Evolutionary conservation across 148 eudicot species (phyloP).

Genomic region (Vaccinium darrowii): DNA sequence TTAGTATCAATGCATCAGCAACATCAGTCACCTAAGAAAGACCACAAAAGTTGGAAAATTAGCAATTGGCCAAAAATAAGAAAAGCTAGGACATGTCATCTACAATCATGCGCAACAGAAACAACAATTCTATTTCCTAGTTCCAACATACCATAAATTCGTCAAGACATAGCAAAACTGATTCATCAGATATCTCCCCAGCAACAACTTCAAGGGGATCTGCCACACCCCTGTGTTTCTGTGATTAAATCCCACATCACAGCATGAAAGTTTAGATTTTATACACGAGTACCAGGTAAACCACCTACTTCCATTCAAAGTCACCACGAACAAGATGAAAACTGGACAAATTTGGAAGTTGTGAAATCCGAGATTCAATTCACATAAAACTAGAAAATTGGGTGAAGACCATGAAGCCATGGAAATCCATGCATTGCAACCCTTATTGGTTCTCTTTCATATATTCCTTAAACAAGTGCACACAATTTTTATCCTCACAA

Average conservation of each 20-base stretch:
- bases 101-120: neutral
- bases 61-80: constrained; percentile 4
- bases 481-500: neutral
- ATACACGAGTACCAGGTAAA: neutral
- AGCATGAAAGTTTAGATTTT: constrained; percentile 1
- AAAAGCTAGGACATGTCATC: neutral
- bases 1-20: constrained; percentile 87
- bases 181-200: constrained; percentile 79
- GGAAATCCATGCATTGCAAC: neutral
- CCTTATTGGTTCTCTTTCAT: neutral
- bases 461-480: neutral
- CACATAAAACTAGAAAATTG: neutral
- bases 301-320: neutral
- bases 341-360: neutral
- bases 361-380: neutral
- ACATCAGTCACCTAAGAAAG: constrained; percentile 75
- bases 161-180: constrained; percentile 84
- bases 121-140: neutral
- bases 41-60: neutral
- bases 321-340: neutral
- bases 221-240: constrained; percentile 81
- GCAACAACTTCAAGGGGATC: constrained; percentile 96
- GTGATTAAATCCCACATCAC: constrained; percentile 25
- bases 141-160: constrained; percentile 64
- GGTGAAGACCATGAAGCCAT: neutral